Evolutionary conservation across 179 eudicot genomes (phyloP).

Genomic region (Dionaea muscipula): DNA sequence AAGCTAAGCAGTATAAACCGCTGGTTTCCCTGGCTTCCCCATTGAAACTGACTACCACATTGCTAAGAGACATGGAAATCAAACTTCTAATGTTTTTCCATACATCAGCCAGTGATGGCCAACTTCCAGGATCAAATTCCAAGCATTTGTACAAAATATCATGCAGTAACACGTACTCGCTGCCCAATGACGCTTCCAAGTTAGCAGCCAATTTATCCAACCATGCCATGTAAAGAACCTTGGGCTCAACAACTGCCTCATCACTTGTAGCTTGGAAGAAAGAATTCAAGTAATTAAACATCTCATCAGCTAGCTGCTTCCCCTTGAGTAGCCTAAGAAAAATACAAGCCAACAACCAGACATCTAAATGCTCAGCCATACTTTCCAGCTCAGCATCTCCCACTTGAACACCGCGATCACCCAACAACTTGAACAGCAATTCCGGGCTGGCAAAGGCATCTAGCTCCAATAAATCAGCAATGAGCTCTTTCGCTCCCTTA

Average conservation of each 20-base stretch:
- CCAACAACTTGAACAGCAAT: slow-evolving; percentile 31
- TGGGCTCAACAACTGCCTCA: slow-evolving; percentile 19
- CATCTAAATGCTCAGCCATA: slow-evolving; percentile 36
- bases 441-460: slow-evolving; percentile 57
- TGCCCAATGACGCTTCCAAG: slow-evolving; percentile 22
- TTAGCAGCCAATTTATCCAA: slow-evolving; percentile 20
- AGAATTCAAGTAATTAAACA: slow-evolving; percentile 18
- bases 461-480: slow-evolving; percentile 14
- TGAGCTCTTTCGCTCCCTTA: slow-evolving; percentile 13
- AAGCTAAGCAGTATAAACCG: slow-evolving; percentile 28
- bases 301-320: slow-evolving; percentile 33
- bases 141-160: slow-evolving; percentile 45
- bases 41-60: slow-evolving; percentile 14
- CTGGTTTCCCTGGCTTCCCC: slow-evolving; percentile 12
- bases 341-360: slow-evolving; percentile 64
- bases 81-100: slow-evolving; percentile 49
- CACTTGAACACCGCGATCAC: slow-evolving; percentile 27
- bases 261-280: slow-evolving; percentile 13
- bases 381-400: slow-evolving; percentile 13
- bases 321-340: slow-evolving; percentile 47
- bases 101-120: slow-evolving; percentile 39
- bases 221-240: slow-evolving; percentile 25
- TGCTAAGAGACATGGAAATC: slow-evolving; percentile 17
- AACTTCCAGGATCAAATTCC: slow-evolving; percentile 29
- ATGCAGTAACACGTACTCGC: slow-evolving; percentile 16